phyloP scores from a whole-genome alignment of 2,329 filamentous ascomycete genomes.

The Tolypocladium capitatum region DNA sequence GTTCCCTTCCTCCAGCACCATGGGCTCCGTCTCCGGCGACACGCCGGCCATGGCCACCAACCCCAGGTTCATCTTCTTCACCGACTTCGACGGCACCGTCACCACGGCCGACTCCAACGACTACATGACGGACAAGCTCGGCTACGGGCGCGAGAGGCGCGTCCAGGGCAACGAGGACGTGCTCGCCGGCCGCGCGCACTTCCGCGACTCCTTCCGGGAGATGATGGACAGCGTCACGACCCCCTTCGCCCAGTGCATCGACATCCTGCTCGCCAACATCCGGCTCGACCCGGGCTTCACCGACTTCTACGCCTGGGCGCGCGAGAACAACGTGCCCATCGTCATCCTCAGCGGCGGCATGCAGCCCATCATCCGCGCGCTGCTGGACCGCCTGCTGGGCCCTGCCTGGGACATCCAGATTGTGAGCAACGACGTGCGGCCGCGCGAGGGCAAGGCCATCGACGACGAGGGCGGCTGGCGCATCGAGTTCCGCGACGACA shows the following conservation, averaged over 20 bases:
- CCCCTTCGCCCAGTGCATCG: slow-evolving; percentile 72
- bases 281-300: slow-evolving; percentile 79
- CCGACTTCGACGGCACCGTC: slow-evolving; percentile 95
- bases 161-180: slow-evolving; percentile 63
- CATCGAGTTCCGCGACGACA: slow-evolving; percentile 80
- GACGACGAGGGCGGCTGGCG: slow-evolving; percentile 76
- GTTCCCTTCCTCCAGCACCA: slow-evolving; percentile 10
- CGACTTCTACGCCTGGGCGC: slow-evolving; percentile 75
- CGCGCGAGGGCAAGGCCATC: slow-evolving; percentile 53
- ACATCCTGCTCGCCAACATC: slow-evolving; percentile 68
- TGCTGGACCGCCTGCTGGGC: slow-evolving; percentile 72
- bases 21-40: slow-evolving; percentile 27
- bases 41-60: slow-evolving; percentile 50
- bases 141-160: slow-evolving; percentile 63
- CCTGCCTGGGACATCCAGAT: slow-evolving; percentile 71
- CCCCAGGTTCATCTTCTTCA: slow-evolving; percentile 95
- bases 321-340: slow-evolving; percentile 73
- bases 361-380: slow-evolving; percentile 76
- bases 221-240: slow-evolving; percentile 83
- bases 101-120: slow-evolving; percentile 58
- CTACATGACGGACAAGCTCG: slow-evolving; percentile 79
- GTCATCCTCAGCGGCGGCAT: slow-evolving; percentile 89
- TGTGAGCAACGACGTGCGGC: slow-evolving; percentile 69
- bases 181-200: slow-evolving; percentile 55
- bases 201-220: slow-evolving; percentile 75